Evolutionary conservation across 768 basidiomycete genomes (phyloP), one percentile per base, ranked within the genome.

Genomic region (Agrocybe pediades): DNA sequence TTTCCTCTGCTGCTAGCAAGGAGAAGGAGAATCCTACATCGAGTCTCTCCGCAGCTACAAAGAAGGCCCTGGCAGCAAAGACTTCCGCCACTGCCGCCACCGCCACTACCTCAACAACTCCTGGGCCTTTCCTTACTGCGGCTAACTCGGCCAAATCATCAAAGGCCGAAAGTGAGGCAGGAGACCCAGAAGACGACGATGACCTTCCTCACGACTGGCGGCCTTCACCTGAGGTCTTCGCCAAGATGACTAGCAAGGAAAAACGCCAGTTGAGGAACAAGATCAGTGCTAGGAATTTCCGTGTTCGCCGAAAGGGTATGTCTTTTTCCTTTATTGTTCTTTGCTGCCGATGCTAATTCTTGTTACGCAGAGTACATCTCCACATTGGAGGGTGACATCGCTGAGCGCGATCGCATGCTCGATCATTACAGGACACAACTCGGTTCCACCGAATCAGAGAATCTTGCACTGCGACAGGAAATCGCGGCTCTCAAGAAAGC

Each of bases 191-290:
- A 8, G 77, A 80, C 33, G 76, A 81, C 5, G 79, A 83, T 41
- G 81, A 82, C 21, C 68, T 85, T 4, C 78, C 85, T 15, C 88
- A 87, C 26, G 89, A 93, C 60, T 92, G 91, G 89, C 81, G 91
- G 45, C 92, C 92, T 7, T 81, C 85, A 3, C 88, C 94, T 0
- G 96, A 97, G 59, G 94, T 95, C 57, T 97, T 98, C 75, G 87
- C 91, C 66, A 98, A 93, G 71, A 90, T 99, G 83, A 85, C 85
- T 5, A 88, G 86, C 64, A 98, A 96, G 74, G 95, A 98, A 76
- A 98, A 98, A 72, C 76, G 97, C 8, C 96, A 98, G 69, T 75
- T 98, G 40, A 71, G 96, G 46, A 99, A 99, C 76, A 99, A 99
- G 85, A 94, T 98, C 62, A 89, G 87, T 59, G 96, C 96, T 0